Evolutionary conservation across 805 yeast species (phyloP).

Genomic region (Yamadazyma scolyti): DNA sequence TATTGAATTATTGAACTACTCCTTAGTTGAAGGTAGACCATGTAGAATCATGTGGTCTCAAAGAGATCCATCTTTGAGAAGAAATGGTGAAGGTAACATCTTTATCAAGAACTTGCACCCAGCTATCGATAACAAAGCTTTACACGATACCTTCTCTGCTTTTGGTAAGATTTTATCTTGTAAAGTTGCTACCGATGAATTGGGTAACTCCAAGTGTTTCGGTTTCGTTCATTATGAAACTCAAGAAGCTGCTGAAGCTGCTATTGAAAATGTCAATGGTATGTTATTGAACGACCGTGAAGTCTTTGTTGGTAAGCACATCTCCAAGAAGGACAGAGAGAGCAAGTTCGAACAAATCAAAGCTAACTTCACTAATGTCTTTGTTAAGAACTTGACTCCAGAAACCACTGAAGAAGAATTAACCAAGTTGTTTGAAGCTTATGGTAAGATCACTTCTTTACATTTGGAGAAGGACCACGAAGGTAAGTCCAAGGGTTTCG

Average conservation of each 20-base stretch:
- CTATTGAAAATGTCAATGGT: slow-evolving; percentile 96
- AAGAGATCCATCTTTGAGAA: slow-evolving; percentile 95
- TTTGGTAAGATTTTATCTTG: slow-evolving; percentile 95
- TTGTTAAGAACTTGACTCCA: slow-evolving; percentile 81
- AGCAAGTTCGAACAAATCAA: slow-evolving; percentile 85
- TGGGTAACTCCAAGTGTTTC: slow-evolving; percentile 90
- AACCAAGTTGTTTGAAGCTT: slow-evolving; percentile 63
- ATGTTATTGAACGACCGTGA: slow-evolving; percentile 95
- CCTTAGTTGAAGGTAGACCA: slow-evolving; percentile 89
- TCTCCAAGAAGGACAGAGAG: slow-evolving; percentile 90
- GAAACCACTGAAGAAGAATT: slow-evolving; percentile 72
- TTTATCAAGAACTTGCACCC: slow-evolving; percentile 98
- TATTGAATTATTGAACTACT: slow-evolving; percentile 91
- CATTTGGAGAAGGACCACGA: slow-evolving; percentile 75
- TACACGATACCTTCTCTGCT: slow-evolving; percentile 96
- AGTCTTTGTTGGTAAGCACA: slow-evolving; percentile 93
- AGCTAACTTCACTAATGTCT: slow-evolving; percentile 93
- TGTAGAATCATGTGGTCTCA: slow-evolving; percentile 99
- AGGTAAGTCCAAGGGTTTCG: slow-evolving; percentile 93
- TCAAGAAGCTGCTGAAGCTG: slow-evolving; percentile 88
- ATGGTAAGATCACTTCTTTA: slow-evolving; percentile 81
- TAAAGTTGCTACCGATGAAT: slow-evolving; percentile 93
- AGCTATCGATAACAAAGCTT: slow-evolving; percentile 96
- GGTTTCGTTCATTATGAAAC: slow-evolving; percentile 97
- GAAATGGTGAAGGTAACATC: slow-evolving; percentile 93